Conservation (phyloP, 192 early-diverging fungal species). For the Spizellomyces sp. region DNA sequence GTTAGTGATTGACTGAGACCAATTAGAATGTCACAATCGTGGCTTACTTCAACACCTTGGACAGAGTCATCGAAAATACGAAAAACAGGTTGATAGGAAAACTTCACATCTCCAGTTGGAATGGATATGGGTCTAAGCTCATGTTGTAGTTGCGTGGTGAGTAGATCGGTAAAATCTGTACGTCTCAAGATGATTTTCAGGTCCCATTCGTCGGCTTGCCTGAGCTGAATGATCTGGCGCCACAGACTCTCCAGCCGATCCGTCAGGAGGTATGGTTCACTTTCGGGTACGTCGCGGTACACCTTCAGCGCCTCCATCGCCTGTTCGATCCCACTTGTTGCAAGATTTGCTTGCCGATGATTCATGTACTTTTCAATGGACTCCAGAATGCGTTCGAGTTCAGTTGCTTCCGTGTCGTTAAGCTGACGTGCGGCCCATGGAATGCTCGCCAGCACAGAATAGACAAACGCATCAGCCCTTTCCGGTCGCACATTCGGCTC, state of each 20-base stretch:
- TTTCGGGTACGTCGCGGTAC: conserved; percentile 39
- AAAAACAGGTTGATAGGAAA: conserved; percentile 44
- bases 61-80: conserved; percentile 53
- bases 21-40: neutral
- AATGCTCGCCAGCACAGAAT: conserved; percentile 72
- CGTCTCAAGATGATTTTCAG: conserved; percentile 33
- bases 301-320: conserved; percentile 39
- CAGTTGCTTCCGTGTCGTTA: conserved; percentile 50
- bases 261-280: conserved; percentile 40
- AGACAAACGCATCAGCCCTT: conserved; percentile 72
- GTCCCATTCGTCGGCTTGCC: conserved; percentile 30
- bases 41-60: conserved; percentile 31
- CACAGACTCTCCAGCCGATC: conserved; percentile 47
- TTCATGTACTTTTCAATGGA: conserved; percentile 41
- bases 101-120: conserved; percentile 29
- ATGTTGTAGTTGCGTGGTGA: conserved; percentile 26
- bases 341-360: conserved; percentile 16
- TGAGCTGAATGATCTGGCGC: conserved; percentile 37
- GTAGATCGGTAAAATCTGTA: neutral
- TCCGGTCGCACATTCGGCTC: conserved; percentile 52
- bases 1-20: neutral
- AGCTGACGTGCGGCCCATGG: conserved; percentile 69
- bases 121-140: conserved; percentile 32
- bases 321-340: conserved; percentile 22
- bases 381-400: conserved; percentile 36